phyloP scores from a whole-genome alignment of 169 alveolate genomes.

The Cryptosporidium andersoni region DNA sequence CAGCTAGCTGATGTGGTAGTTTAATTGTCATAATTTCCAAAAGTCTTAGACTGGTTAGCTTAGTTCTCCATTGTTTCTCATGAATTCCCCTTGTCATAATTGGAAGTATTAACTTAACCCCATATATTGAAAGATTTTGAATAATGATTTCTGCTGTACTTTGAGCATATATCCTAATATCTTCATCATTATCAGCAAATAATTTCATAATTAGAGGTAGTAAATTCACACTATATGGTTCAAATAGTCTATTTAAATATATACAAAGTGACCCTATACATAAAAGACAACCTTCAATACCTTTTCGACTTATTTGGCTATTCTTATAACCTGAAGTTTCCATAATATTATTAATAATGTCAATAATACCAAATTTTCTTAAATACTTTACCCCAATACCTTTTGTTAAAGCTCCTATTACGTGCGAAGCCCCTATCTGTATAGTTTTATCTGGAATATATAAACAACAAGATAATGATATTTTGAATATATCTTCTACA shows the following conservation, averaged over 20 bases:
- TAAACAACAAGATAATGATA: slow-evolving; percentile 16
- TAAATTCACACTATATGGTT: slow-evolving; percentile 31
- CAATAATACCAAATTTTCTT: slow-evolving; percentile 20
- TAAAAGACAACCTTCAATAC: slow-evolving; percentile 24
- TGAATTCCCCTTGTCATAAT: slow-evolving; percentile 57
- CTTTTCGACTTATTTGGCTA: not conserved
- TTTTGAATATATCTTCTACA: not conserved
- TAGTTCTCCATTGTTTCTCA: slow-evolving; percentile 76
- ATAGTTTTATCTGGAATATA: slow-evolving; percentile 8
- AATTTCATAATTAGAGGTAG: slow-evolving; percentile 6
- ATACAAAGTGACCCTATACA: slow-evolving; percentile 55
- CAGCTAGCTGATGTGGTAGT: slow-evolving; percentile 40
- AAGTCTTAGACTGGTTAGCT: slow-evolving; percentile 76
- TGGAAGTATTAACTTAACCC: slow-evolving; percentile 68
- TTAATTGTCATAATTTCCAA: slow-evolving; percentile 62
- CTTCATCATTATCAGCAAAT: slow-evolving; percentile 40
- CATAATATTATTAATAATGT: not conserved
- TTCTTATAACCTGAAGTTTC: not conserved
- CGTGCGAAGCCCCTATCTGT: slow-evolving; percentile 52
- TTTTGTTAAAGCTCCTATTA: slow-evolving; percentile 37
- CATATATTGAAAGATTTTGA: slow-evolving; percentile 68
- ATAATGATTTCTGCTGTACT: slow-evolving; percentile 68
- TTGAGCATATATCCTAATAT: slow-evolving; percentile 46
- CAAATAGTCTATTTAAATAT: slow-evolving; percentile 21
- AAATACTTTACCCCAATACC: slow-evolving; percentile 21